phyloP scores from a whole-genome alignment of 2,329 filamentous ascomycete genomes.

The Paracoccidioides brasiliensis region DNA sequence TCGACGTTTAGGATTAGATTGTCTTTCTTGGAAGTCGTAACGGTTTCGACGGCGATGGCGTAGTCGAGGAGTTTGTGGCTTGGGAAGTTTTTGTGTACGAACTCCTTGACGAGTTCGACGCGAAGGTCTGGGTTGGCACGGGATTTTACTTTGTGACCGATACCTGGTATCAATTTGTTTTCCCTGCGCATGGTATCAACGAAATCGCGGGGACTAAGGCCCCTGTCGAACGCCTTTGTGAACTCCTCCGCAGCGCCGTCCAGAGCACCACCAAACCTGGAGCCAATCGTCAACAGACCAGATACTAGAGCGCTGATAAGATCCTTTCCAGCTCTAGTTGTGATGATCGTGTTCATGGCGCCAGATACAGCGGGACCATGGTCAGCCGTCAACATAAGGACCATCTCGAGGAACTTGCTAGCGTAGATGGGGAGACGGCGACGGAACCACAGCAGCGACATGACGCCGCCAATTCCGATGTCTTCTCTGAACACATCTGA shows the following conservation, averaged over 20 bases:
- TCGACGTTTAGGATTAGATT: slow-evolving; percentile 99
- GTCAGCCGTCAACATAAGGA: slow-evolving; percentile 98
- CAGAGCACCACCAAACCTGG: slow-evolving; percentile 93
- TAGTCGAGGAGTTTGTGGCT: slow-evolving; percentile 98
- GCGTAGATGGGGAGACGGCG: slow-evolving; percentile 90
- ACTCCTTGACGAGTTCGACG: slow-evolving; percentile 99
- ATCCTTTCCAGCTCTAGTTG: slow-evolving; percentile 97
- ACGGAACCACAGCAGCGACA: slow-evolving; percentile 99
- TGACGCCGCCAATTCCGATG: slow-evolving; percentile 98
- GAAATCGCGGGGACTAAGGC: slow-evolving; percentile 94
- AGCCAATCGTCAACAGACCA: slow-evolving; percentile 95
- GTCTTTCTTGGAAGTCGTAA: slow-evolving; percentile 99
- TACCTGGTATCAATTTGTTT: slow-evolving; percentile 99
- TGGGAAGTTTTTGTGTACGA: slow-evolving; percentile 93
- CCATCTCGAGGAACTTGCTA: slow-evolving; percentile 99
- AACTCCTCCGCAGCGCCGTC: slow-evolving; percentile 98
- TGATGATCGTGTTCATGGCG: slow-evolving; percentile 99
- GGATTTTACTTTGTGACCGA: slow-evolving; percentile 98
- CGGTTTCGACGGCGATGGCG: slow-evolving; percentile 90
- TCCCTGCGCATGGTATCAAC: slow-evolving; percentile 98
- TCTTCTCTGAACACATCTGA: slow-evolving; percentile 99
- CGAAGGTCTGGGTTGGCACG: slow-evolving; percentile 99
- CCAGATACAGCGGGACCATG: slow-evolving; percentile 98
- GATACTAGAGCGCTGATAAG: slow-evolving; percentile 89
- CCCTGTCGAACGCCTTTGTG: slow-evolving; percentile 95